Conservation (phyloP, 495 filamentous ascomycete genomes). For the Trichoderma asperelloides region DNA sequence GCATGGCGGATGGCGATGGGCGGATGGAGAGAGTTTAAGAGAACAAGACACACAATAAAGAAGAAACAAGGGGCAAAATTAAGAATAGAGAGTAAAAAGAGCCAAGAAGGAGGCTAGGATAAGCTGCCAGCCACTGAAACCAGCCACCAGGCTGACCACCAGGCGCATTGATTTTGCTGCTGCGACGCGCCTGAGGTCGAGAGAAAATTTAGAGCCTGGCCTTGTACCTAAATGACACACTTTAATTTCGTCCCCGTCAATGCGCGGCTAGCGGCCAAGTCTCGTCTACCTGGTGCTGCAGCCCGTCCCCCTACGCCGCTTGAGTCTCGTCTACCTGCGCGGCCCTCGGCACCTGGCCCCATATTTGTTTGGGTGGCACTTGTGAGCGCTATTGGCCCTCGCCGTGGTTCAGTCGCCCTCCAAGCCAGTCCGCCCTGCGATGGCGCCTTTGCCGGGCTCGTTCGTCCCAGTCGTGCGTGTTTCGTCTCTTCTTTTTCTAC, state of each 20-base stretch:
- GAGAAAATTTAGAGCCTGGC: not conserved
- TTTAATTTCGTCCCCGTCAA: not conserved
- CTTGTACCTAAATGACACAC: not conserved
- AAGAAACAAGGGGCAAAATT: not conserved
- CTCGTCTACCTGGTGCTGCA: not conserved
- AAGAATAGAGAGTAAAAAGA: not conserved
- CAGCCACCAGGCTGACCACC: not conserved
- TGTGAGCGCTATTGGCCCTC: not conserved
- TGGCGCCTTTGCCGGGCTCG: not conserved
- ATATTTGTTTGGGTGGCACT: not conserved
- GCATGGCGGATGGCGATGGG: not conserved
- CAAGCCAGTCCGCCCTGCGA: conserved; percentile 2
- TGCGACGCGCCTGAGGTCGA: not conserved
- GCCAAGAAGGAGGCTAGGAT: not conserved
- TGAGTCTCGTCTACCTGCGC: not conserved
- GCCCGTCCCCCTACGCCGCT: not conserved
- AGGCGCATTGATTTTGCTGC: not conserved
- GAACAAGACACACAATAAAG: not conserved
- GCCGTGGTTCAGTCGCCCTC: not conserved
- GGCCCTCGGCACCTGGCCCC: not conserved
- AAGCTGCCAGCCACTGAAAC: not conserved
- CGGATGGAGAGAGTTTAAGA: not conserved
- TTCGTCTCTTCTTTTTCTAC: not conserved
- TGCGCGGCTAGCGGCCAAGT: not conserved
- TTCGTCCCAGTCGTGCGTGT: not conserved